Evolutionary conservation across 345 rosid species (phyloP), one percentile per base, ranked within the genome.

Genomic region (Corchorus olitorius): DNA sequence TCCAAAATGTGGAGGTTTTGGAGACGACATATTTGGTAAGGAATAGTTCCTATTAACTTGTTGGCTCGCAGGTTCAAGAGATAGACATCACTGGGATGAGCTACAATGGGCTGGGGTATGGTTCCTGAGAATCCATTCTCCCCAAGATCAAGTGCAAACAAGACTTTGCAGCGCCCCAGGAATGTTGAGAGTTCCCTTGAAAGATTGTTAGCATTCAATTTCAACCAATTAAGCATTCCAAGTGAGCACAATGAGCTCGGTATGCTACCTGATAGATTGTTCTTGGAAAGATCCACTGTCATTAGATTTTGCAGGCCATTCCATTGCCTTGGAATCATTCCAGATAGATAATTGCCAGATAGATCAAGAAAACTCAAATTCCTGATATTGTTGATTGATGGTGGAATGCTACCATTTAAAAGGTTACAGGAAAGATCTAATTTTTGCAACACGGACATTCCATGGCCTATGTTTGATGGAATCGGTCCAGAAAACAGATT

Each of bases 331-430:
- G 54, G 77, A 19, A 82, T 65, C 34, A 13, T 27, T 27, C 79
- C 81, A 16, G 56, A 22, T 13, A 78, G 55, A 19, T 70, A n/a
- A 48, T 81, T 81, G 22, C 46, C 33, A 6, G 70, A 78, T 11
- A 78, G 43, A 52, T 9, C 66, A 5, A 70, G 64, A 41, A 60
- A 35, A 0, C 2, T 8, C 4, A 59, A 59, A 3, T 13, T 22
- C 14, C 10, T 53, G 39, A 72, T 17, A 34, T 50, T 62, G 16
- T 74, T 37, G 8, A 81, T 46, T 8, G 84, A 78, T 9, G 73
- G 8, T 8, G 84, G 84, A 59, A 82, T 75, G 15, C 54, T 65
- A 46, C 84, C 84, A 59, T 58, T 63, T 4, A 82, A 62, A 12
- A 9, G 41, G 76, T 82, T 82, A 0, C 16, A 6, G 8, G 75